Conservation (phyloP, 1,284 basidiomycete genomes). For the Ganoderma multipileum region DNA sequence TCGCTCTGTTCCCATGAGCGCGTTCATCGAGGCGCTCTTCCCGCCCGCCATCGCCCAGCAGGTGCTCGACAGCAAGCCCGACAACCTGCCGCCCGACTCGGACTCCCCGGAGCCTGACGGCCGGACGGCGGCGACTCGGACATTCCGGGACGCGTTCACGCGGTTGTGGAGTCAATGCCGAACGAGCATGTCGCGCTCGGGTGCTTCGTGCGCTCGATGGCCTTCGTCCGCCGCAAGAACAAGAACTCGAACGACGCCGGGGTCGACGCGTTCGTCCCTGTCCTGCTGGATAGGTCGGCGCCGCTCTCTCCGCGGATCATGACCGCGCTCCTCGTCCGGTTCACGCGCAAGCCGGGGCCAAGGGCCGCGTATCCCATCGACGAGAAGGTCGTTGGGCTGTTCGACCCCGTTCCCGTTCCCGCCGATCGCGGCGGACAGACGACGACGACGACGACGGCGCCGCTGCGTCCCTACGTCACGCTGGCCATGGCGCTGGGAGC, state of each 20-base stretch:
- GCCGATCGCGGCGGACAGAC: too few relatives aligned
- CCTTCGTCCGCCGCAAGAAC: neutral
- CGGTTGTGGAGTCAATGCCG: neutral
- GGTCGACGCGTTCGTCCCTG: neutral
- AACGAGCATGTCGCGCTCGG: neutral
- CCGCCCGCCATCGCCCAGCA: neutral
- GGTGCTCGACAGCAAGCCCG: neutral
- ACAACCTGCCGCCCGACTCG: too few relatives aligned
- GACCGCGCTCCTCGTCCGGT: neutral
- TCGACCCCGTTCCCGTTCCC: too few relatives aligned
- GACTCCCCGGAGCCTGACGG: too few relatives aligned
- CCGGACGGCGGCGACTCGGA: too few relatives aligned
- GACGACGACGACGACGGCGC: too few relatives aligned
- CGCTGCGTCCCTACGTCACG: neutral
- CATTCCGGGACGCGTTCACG: neutral
- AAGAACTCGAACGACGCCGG: too few relatives aligned
- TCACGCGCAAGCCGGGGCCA: neutral
- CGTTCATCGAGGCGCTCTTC: neutral
- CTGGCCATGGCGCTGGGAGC: neutral
- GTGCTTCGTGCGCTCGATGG: neutral
- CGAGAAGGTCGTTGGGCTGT: neutral
- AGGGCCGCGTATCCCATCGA: neutral
- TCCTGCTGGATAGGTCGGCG: neutral
- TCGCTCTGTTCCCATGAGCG: neutral
- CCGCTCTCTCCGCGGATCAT: neutral